phyloP scores from a whole-genome alignment of 495 filamentous ascomycete species.

The Elaphomyces granulatus region DNA sequence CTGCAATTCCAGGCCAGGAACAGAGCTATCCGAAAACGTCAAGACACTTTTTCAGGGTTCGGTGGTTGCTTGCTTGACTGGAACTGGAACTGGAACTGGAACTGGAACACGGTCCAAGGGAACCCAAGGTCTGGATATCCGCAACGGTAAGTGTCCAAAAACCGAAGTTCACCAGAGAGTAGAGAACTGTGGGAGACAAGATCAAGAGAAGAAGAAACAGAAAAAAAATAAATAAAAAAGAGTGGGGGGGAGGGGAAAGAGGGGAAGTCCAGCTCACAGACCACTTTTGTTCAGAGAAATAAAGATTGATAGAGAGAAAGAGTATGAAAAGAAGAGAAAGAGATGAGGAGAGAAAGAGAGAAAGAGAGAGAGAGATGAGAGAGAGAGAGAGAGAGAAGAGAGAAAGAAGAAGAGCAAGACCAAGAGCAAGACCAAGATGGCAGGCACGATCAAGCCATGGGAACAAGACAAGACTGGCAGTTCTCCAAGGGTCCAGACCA shows the following conservation, averaged over 20 bases:
- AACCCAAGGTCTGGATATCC: conserved; percentile 11
- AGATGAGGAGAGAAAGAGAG: conserved; percentile 1
- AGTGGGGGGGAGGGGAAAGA: neutral
- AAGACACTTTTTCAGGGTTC: conserved; percentile 35
- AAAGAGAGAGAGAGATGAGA: conserved; percentile 4
- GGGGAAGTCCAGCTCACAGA: conserved; percentile 1
- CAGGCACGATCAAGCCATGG: no score
- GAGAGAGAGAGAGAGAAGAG: conserved; percentile 2
- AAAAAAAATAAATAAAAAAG: no score
- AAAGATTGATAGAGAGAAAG: neutral
- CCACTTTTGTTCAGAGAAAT: no score
- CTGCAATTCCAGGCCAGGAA: conserved; percentile 7
- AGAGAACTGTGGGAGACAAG: neutral
- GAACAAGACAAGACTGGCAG: no score
- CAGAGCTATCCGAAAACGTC: conserved; percentile 32
- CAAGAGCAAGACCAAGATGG: conserved; percentile 8
- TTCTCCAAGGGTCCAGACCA: no score
- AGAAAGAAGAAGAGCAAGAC: conserved; percentile 5
- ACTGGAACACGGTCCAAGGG: conserved; percentile 1
- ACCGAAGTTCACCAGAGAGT: no score
- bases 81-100: neutral
- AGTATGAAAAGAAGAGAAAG: neutral
- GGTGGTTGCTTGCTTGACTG: no score
- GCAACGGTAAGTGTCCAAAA: conserved; percentile 3
- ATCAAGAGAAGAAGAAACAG: conserved; percentile 1